Base-by-base conservation (phyloP, 2,329 filamentous ascomycete species). In the Botrytis byssoidea region DNA sequence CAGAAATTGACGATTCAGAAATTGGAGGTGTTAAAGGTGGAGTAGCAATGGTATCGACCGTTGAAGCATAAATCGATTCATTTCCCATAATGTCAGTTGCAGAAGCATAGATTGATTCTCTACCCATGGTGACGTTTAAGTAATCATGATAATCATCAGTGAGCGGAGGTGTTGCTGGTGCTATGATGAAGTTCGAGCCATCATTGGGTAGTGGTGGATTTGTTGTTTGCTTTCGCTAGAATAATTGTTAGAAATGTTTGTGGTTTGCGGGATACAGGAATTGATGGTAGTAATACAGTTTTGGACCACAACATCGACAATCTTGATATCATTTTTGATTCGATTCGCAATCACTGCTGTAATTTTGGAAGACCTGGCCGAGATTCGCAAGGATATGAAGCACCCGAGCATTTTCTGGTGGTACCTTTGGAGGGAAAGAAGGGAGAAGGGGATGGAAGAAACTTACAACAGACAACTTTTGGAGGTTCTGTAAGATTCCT, bases 171-270 rank as follows among this genome's bases (percentile, higher is more conserved):
- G 25, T n/a, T 42, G 10, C 18, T 42, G 9, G 22, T 25, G 9
- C 10, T 37, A 68, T 57, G 3, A 20, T 37, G 8, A 18, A 42
- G 16, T 10, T 25, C 66, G 55, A 57, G 9, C 10, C 18, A 42
- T 7, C n/a, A 16, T 40, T 32, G 1, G 25, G 40, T 10, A 10
- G 5, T 57, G 48, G 35, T 22, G 35, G 16, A 42, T 18, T 32
- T 57, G 16, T 32, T 69, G 66, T 12, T 57, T 42, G 66, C 66
- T 69, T 69, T 20, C 66, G 48, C 66, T 69, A 69, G n/a, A 42
- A 5, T 42, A 42, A 32, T 44, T 44, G 20, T 69, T n/a, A 69
- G 66, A 69, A 42, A 67, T 67, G 22, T 40, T 18, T 68, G 35
- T 29, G n/a, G 65, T 42, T 68, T 57, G 63, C 37, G n/a, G n/a